Conservation (phyloP, 1,139 yeast genomes). For the Hemisphaericaspora lyxosophila region DNA sequence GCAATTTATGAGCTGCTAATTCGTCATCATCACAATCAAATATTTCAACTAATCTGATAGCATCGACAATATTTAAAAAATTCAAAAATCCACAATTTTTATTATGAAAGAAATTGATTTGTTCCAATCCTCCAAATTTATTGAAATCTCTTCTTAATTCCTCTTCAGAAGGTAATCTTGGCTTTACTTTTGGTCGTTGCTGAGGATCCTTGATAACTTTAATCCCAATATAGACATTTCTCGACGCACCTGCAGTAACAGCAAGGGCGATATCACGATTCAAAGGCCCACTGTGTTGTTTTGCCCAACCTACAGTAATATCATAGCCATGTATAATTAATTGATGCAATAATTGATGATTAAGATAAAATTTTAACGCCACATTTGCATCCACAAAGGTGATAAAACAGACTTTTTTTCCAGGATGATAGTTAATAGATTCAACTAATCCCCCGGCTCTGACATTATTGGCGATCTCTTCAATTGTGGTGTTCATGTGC, state of each 20-base stretch:
- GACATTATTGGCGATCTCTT: conserved; percentile 50
- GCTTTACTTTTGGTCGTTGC: conserved; percentile 14
- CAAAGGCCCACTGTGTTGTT: conserved; percentile 43
- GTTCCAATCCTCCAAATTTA: conserved; percentile 45
- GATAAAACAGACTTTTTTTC: conserved; percentile 42
- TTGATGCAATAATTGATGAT: conserved; percentile 48
- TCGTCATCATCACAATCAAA: conserved; percentile 28
- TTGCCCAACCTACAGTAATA: conserved; percentile 49
- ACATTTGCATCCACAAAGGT: conserved; percentile 45
- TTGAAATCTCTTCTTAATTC: conserved; percentile 40
- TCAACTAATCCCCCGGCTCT: conserved; percentile 51
- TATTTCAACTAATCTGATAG: conserved; percentile 35
- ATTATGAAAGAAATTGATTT: conserved; percentile 46
- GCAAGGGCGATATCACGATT: conserved; percentile 41
- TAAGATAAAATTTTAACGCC: conserved; percentile 42
- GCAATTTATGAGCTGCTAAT: conserved; percentile 10
- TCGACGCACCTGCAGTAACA: conserved; percentile 49
- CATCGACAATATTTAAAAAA: conserved; percentile 41
- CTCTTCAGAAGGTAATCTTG: conserved; percentile 40
- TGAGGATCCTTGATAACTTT: conserved; percentile 24
- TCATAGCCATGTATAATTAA: conserved; percentile 48
- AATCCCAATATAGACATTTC: conserved; percentile 49
- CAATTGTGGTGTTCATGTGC: conserved; percentile 46
- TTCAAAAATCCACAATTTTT: conserved; percentile 49
- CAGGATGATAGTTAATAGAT: conserved; percentile 36